Base-by-base conservation (phyloP, 208 protist genomes). In the Vickermania ingenoplastis region DNA sequence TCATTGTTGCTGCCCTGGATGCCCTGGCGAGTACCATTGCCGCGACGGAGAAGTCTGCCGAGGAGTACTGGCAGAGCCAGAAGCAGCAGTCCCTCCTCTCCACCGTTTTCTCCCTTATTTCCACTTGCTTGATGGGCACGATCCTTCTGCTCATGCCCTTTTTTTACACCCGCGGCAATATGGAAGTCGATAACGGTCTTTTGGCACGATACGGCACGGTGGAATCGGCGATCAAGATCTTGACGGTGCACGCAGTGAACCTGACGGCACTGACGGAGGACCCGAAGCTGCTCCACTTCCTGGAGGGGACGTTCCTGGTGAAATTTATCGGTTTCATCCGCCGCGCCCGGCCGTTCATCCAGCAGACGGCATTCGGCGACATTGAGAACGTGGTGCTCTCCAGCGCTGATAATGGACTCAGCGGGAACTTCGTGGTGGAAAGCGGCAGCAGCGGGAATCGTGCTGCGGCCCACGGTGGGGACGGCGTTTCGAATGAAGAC, bases 361-460 rank as follows among this genome's bases (percentile, higher is more conserved):
- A 7, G 7, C 63, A 63, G 11, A 68, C 57, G 23, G 36, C 57
- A 27, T 68, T 68, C 41, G 63, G 63, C 41, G 63, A 68, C 24
- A 63, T 68, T 65, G 63, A 68, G 25, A 31, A 21, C 53, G 41
- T 68, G 55, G 22, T 63, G 52, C 59, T 63, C 26, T 48, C 54
- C 45, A 21, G 54, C 21, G 45, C 54, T 59, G 28, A 17, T 23
- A n/a, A n/a, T n/a, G n/a, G n/a, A n/a, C n/a, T n/a, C n/a, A n/a
- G n/a, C n/a, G n/a, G n/a, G n/a, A n/a, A n/a, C n/a, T n/a, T n/a
- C n/a, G n/a, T n/a, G n/a, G n/a, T n/a, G n/a, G n/a, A n/a, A n/a
- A n/a, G n/a, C n/a, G n/a, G n/a, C n/a, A n/a, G n/a, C n/a, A n/a
- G n/a, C n/a, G n/a, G n/a, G n/a, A n/a, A n/a, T n/a, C n/a, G n/a